Evolutionary conservation across 805 yeast genomes (phyloP).

Genomic region (Grigorovia jiainica): DNA sequence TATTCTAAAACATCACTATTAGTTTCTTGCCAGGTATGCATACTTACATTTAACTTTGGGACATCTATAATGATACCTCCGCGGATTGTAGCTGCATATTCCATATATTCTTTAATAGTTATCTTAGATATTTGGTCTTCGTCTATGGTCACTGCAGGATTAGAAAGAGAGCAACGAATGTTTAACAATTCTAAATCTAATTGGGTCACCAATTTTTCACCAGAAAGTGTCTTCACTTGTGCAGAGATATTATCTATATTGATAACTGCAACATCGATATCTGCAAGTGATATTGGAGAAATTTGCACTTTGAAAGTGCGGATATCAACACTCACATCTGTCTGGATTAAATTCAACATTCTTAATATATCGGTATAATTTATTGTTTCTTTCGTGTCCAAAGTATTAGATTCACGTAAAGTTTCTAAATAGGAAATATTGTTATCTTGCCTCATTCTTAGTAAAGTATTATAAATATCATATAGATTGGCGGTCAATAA

Average conservation of each 20-base stretch:
- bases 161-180: constrained; percentile 58
- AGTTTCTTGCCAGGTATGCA: constrained; percentile 63
- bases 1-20: constrained; percentile 52
- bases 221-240: constrained; percentile 35
- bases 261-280: constrained; percentile 62
- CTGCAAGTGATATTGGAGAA: constrained; percentile 76
- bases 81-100: constrained; percentile 44
- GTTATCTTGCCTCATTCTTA: constrained; percentile 66
- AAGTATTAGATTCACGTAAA: constrained; percentile 45
- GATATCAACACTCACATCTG: constrained; percentile 55
- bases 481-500: constrained; percentile 74
- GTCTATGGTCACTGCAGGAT: constrained; percentile 40
- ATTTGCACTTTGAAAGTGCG: constrained; percentile 52
- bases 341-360: constrained; percentile 37
- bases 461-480: constrained; percentile 64
- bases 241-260: constrained; percentile 47
- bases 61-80: constrained; percentile 78
- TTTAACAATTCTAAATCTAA: constrained; percentile 54
- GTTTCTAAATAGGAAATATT: constrained; percentile 67
- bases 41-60: constrained; percentile 64
- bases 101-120: constrained; percentile 46
- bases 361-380: constrained; percentile 25
- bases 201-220: constrained; percentile 37
- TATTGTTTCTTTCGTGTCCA: constrained; percentile 15
- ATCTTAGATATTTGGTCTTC: constrained; percentile 39